Evolutionary conservation across 768 basidiomycete species (phyloP).

Genomic region (Amanita muscaria): DNA sequence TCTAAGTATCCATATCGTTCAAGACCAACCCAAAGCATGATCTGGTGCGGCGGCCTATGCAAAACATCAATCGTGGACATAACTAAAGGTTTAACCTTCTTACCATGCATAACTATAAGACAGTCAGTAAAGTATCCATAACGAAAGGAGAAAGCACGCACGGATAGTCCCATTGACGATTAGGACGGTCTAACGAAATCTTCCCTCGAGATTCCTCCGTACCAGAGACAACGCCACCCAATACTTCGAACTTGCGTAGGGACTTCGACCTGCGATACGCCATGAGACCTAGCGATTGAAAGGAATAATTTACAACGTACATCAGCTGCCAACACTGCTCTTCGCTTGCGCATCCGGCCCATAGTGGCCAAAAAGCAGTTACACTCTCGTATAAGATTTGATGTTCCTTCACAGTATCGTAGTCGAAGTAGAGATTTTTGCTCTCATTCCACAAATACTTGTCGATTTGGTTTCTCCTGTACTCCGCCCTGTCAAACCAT

Average conservation of each 20-base stretch:
- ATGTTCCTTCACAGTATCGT: conserved; percentile 84
- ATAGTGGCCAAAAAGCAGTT: conserved; percentile 93
- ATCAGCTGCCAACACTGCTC: conserved; percentile 91
- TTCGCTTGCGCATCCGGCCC: conserved; percentile 96
- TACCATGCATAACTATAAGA: conserved; percentile 58
- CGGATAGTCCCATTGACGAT: conserved; percentile 99
- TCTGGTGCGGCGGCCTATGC: conserved; percentile 91
- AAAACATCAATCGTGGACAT: background rate
- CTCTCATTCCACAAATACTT: conserved; percentile 96
- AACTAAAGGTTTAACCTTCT: background rate
- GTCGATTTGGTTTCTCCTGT: conserved; percentile 80
- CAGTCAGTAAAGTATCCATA: conserved; percentile 11
- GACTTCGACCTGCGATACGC: conserved; percentile 55
- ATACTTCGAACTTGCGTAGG: conserved; percentile 91
- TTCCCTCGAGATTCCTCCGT: conserved; percentile 95
- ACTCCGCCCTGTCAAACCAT: conserved; percentile 89
- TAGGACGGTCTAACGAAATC: conserved; percentile 92
- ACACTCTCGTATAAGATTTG: conserved; percentile 95
- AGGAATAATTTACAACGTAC: conserved; percentile 38
- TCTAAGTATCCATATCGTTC: conserved; percentile 94
- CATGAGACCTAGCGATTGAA: conserved; percentile 13
- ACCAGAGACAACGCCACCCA: conserved; percentile 91
- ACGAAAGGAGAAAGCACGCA: conserved; percentile 32
- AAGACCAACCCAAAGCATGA: conserved; percentile 96
- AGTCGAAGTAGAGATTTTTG: conserved; percentile 91